Evolutionary conservation across 257 asterid species (phyloP).

Genomic region (Anisodus acutangulus): DNA sequence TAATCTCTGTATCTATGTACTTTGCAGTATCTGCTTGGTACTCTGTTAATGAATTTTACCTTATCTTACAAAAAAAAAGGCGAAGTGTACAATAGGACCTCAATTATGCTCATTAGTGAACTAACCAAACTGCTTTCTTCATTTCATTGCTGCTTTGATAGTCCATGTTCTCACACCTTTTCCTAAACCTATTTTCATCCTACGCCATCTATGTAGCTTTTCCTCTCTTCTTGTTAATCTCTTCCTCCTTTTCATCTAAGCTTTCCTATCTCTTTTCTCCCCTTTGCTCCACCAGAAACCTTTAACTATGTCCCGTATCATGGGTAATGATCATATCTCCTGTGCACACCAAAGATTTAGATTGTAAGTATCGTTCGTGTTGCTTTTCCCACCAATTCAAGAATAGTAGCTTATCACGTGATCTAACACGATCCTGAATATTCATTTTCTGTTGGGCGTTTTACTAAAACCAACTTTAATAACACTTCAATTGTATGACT

Average conservation of each 20-base stretch:
- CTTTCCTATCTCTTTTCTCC: constrained; percentile 8
- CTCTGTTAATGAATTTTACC: neutral
- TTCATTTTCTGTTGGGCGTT: neutral
- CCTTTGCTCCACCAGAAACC: neutral
- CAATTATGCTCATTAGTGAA: constrained; percentile 11
- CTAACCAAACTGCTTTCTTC: constrained; percentile 7
- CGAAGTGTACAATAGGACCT: neutral
- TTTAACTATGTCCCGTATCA: neutral
- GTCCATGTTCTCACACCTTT: neutral
- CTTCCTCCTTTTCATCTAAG: neutral
- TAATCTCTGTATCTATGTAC: neutral
- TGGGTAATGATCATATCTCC: constrained; percentile 17
- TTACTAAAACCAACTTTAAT: neutral
- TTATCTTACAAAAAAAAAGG: neutral
- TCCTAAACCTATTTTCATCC: neutral
- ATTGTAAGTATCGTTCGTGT: neutral
- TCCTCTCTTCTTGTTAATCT: constrained; percentile 21
- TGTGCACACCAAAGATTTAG: neutral
- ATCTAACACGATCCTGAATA: neutral
- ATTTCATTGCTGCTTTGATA: constrained; percentile 17
- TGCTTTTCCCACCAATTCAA: neutral
- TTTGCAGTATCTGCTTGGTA: neutral
- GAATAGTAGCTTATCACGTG: neutral
- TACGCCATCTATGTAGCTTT: constrained; percentile 17
- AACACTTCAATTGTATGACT: neutral